A percentile compares a stretch with the other conserved stretches of the same genome.
Conservation (phyloP, 768 basidiomycete species). For the Nidularia sp. region DNA sequence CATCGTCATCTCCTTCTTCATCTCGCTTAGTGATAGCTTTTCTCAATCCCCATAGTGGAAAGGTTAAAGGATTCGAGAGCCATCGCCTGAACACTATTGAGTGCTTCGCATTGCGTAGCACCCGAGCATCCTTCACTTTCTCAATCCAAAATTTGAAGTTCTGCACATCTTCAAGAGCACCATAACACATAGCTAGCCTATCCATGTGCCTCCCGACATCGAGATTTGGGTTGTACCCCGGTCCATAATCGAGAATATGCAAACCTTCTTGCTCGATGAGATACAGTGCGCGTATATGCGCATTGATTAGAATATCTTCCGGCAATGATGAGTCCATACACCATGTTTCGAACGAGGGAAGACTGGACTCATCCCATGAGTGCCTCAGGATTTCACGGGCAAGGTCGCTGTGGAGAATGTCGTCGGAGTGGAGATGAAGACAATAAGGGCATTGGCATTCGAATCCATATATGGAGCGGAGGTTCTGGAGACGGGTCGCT, state of each 20-base stretch:
- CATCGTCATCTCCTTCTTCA: no score
- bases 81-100: conserved; percentile 25
- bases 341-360: conserved; percentile 30
- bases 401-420: conserved; percentile 18
- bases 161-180: conserved; percentile 28
- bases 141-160: conserved; percentile 29
- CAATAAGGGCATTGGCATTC: conserved; percentile 26
- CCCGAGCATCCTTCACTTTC: conserved; percentile 19
- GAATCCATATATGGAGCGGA: conserved; percentile 23
- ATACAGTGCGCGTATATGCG: conserved; percentile 21
- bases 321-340: conserved; percentile 18
- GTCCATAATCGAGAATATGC: conserved; percentile 15
- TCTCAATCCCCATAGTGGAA: conserved; percentile 34
- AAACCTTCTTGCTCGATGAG: conserved; percentile 29
- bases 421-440: conserved; percentile 6
- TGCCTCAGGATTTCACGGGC: conserved; percentile 19
- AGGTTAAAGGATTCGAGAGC: conserved; percentile 27
- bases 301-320: conserved; percentile 22
- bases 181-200: conserved; percentile 36
- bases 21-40: conserved; percentile 2
- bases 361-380: conserved; percentile 13
- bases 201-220: conserved; percentile 26
- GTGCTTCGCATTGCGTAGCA: conserved; percentile 11
- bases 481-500: conserved; percentile 11
- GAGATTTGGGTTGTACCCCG: background rate